These are phyloP conservation scores for Ustilago hordei DNA, from an alignment of 1,284 basidiomycete species.

Conservation along the genomic window DNA sequence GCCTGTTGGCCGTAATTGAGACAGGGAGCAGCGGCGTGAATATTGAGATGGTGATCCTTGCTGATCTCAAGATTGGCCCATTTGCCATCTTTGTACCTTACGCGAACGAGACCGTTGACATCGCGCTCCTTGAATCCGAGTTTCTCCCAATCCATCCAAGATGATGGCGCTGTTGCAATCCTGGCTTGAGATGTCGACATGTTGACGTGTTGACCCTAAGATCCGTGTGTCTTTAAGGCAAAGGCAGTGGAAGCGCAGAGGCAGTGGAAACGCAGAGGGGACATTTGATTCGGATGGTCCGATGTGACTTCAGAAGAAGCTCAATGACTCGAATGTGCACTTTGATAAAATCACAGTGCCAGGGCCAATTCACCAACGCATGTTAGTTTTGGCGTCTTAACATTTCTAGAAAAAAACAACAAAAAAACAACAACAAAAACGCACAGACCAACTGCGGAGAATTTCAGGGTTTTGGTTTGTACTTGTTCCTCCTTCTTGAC, in stretches of 20 bases:
- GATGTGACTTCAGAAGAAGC: slow-evolving; percentile 5
- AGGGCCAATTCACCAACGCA: not conserved
- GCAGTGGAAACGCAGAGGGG: not conserved
- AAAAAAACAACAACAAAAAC: not conserved
- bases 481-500: slow-evolving; percentile 11
- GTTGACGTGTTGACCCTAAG: not conserved
- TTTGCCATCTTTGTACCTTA: slow-evolving; percentile 55
- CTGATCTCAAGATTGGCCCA: slow-evolving; percentile 63
- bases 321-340: slow-evolving; percentile 30
- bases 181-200: slow-evolving; percentile 36
- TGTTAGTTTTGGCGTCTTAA: not conserved
- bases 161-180: slow-evolving; percentile 47
- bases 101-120: slow-evolving; percentile 52
- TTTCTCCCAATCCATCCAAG: slow-evolving; percentile 44
- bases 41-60: slow-evolving; percentile 61
- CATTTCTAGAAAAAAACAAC: not conserved
- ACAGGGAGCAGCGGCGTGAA: slow-evolving; percentile 66
- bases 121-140: slow-evolving; percentile 56
- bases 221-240: not conserved
- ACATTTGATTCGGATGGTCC: not conserved
- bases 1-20: slow-evolving; percentile 69
- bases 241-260: not conserved
- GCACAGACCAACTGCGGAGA: slow-evolving; percentile 7
- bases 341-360: not conserved
- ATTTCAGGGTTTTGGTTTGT: slow-evolving; percentile 7